Evolutionary conservation across 208 protist species (phyloP).

Genomic region (Leishmania mexicana): DNA sequence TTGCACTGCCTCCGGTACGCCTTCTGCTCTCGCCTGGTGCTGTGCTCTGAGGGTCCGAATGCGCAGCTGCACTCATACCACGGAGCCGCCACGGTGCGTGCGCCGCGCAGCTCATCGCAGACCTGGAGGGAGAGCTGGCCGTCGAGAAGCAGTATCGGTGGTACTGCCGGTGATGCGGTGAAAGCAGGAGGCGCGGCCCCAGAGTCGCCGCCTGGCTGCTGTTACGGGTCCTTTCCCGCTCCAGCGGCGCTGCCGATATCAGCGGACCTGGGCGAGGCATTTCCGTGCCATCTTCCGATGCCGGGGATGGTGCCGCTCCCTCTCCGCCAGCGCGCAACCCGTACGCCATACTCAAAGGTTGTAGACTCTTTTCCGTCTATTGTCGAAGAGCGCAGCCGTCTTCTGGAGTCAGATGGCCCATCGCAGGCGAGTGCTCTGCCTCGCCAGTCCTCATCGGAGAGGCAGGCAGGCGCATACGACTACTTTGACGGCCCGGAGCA

Average conservation of each 20-base stretch:
- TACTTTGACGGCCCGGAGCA: slow-evolving; percentile 19
- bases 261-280: neutral
- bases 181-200: neutral
- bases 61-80: slow-evolving; percentile 60
- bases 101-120: slow-evolving; percentile 16
- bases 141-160: neutral
- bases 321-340: neutral
- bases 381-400: slow-evolving; percentile 3
- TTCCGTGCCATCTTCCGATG: slow-evolving; percentile 10
- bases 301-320: slow-evolving; percentile 13
- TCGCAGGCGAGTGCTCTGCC: too few species aligned
- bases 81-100: slow-evolving; percentile 33
- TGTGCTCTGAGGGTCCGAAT: slow-evolving; percentile 70
- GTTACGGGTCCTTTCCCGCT: neutral
- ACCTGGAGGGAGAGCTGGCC: slow-evolving; percentile 7
- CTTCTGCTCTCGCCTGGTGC: slow-evolving; percentile 19
- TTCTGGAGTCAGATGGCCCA: neutral
- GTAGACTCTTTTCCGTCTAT: neutral
- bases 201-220: neutral
- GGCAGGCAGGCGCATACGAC: neutral
- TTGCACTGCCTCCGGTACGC: slow-evolving; percentile 33
- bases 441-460: neutral
- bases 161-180: neutral
- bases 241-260: neutral
- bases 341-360: neutral